Conservation (phyloP, 768 basidiomycete genomes). For the Xerocomellus amylosporus region DNA sequence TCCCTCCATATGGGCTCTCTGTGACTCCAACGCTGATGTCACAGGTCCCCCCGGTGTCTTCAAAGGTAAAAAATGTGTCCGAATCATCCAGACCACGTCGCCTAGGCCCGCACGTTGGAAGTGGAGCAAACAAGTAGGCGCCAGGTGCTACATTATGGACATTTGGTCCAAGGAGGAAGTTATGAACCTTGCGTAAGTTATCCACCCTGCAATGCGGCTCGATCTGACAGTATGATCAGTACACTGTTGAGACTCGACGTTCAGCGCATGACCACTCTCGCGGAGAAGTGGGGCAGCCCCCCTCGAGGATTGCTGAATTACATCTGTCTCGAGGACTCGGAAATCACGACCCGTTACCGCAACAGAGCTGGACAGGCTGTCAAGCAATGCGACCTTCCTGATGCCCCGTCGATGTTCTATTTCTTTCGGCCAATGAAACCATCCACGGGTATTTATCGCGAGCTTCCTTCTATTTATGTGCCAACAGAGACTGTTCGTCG, state of each 20-base stretch:
- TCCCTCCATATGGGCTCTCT: no score
- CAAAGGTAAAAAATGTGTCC: no score
- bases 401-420: neutral
- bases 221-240: neutral
- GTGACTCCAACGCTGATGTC: no score
- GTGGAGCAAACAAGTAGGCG: no score
- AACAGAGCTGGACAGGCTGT: accelerated
- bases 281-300: neutral
- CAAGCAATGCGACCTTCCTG: accelerated
- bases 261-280: neutral
- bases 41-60: no score
- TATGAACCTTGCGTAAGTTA: no score
- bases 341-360: neutral
- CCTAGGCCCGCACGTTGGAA: no score
- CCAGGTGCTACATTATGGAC: no score
- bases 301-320: neutral
- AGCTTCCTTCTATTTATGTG: neutral
- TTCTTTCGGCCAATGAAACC: neutral
- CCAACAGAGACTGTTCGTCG: neutral
- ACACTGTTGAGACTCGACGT: neutral
- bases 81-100: no score
- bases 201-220: neutral
- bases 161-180: no score
- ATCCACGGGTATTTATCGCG: accelerated
- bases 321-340: neutral